Conservation (phyloP, 108 stramenopile genomes). For the Cyclostephanos tholiformis region DNA sequence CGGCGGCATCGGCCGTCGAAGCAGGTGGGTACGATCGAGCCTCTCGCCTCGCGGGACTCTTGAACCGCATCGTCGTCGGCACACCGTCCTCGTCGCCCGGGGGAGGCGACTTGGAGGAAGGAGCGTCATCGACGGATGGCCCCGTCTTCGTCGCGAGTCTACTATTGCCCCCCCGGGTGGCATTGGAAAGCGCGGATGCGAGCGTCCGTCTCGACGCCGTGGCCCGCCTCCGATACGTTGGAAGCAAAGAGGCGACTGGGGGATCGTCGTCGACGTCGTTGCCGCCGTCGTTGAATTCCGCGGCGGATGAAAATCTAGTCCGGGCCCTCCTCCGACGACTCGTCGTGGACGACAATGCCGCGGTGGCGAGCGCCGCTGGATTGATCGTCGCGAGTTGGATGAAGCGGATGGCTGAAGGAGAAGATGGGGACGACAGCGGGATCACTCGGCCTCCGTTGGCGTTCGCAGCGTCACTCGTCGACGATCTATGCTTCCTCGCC, state of each 20-base stretch:
- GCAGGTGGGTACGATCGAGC: background rate
- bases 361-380: slow-evolving; percentile 61
- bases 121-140: slow-evolving; percentile 13
- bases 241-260: slow-evolving; percentile 9
- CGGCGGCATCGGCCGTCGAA: background rate
- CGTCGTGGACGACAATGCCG: slow-evolving; percentile 53
- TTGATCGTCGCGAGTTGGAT: slow-evolving; percentile 44
- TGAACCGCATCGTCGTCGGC: slow-evolving; percentile 11
- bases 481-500: slow-evolving; percentile 35
- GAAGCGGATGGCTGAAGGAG: slow-evolving; percentile 13
- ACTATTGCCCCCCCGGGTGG: slow-evolving; percentile 69
- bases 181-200: slow-evolving; percentile 72
- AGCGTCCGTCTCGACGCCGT: slow-evolving; percentile 67
- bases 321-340: slow-evolving; percentile 66
- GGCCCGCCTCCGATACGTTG: slow-evolving; percentile 34
- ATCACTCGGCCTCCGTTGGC: background rate
- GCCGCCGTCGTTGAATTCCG: slow-evolving; percentile 4
- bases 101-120: background rate
- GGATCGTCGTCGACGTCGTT: background rate
- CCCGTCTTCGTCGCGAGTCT: slow-evolving; percentile 10
- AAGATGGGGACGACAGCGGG: slow-evolving; percentile 1
- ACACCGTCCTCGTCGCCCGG: background rate
- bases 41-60: slow-evolving; percentile 36
- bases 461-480: slow-evolving; percentile 4
- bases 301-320: slow-evolving; percentile 39